Evolutionary conservation across 202 grass and related monocot species (phyloP).

Genomic region (Dendrocalamus latiflorus): DNA sequence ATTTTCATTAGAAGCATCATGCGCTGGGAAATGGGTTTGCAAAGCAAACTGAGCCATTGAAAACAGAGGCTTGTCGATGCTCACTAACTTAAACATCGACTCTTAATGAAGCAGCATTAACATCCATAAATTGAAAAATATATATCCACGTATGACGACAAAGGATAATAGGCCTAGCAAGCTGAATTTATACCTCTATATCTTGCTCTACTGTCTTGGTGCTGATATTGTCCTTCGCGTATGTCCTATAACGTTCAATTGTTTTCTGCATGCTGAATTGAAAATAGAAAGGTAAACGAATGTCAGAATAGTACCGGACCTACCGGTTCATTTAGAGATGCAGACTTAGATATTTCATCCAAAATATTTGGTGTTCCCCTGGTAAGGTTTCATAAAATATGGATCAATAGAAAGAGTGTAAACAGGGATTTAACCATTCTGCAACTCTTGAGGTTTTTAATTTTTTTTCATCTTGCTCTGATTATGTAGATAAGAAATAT

Average conservation of each 20-base stretch:
- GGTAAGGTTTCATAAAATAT: neutral
- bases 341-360: neutral
- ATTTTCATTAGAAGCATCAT: conserved; percentile 21
- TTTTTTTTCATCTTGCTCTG: neutral
- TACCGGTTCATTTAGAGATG: neutral
- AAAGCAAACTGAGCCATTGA: neutral
- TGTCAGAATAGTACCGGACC: conserved; percentile 14
- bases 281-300: neutral
- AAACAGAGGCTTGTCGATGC: neutral
- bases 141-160: neutral
- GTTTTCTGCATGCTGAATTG: conserved; percentile 54
- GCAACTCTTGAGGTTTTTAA: neutral
- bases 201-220: conserved; percentile 43
- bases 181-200: conserved; percentile 43
- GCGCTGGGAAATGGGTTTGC: neutral
- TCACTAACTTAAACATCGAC: neutral
- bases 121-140: neutral
- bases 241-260: conserved; percentile 54
- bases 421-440: neutral
- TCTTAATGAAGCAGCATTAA: neutral
- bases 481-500: neutral
- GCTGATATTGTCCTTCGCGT: conserved; percentile 44
- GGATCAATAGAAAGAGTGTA: neutral
- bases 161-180: conserved; percentile 11
- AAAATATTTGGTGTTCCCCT: neutral